Base-by-base conservation (phyloP, 345 rosid species). In the Rhodamnia rubescens region DNA sequence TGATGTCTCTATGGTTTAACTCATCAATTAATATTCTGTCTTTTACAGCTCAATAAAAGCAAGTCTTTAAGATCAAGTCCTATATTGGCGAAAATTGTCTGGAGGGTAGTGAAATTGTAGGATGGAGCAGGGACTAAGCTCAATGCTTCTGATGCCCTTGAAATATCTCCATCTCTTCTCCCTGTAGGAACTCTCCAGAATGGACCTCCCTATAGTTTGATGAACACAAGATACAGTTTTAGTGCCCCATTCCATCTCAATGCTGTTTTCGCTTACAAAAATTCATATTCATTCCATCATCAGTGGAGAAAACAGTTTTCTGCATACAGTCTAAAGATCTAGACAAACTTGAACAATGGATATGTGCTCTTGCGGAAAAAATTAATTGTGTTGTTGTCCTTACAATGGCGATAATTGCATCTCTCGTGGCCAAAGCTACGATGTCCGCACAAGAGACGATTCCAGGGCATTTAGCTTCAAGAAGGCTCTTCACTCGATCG, bases 121-220 rank as follows among this genome's bases (percentile, higher is more conserved):
- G 88, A 75, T 1, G 98, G 98, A 81, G 94, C 42, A 11, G 99
- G 99, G 58, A 95, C 83, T 91, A 9, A 86, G 83, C 53, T 87
- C 75, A 55, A 24, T 26, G 98, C 97, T 85, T 95, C 97, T 1
- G 97, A 61, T 11, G 87, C 82, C 29, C 85, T 93, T 2, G 99
- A 97, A 85, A 95, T 86, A 58, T 86, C 74, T 32, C 98, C 98
- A 18, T 97, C 98, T 90, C 97, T 89, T 84, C 98, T 53, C 1
- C 96, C 98, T 0, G 98, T 94, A 5, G 98, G 98, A 57, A 95
- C 99, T n/a, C 61, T 90, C 98, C 99, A 97, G 11, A 40, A 91
- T 2, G 98, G 98, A 84, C 98, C 99, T 47, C 97, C 99, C 96
- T 94, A 16, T 32, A 74, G 26, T 16, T 55, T 26, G 24, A 51